phyloP scores from a whole-genome alignment of 768 basidiomycete genomes.

The Pisolithus marmoratus region DNA sequence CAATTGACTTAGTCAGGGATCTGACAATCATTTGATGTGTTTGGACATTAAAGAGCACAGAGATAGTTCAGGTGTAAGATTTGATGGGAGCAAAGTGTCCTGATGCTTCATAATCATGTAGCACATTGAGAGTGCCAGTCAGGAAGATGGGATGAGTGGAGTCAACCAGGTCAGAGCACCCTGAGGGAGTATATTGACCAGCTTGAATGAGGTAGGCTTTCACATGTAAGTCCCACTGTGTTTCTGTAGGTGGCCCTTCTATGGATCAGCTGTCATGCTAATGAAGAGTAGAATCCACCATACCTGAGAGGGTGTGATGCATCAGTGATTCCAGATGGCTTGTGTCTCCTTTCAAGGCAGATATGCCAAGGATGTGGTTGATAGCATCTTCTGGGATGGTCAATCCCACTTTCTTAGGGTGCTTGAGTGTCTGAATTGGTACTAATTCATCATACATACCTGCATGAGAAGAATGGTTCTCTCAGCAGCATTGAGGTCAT shows the following conservation, averaged over 20 bases:
- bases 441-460: conserved; percentile 20
- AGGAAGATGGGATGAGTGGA: conserved; percentile 40
- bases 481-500: conserved; percentile 47
- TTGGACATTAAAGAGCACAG: conserved; percentile 46
- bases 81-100: conserved; percentile 61
- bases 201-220: conserved; percentile 47
- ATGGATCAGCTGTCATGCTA: not conserved
- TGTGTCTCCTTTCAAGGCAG: conserved; percentile 43
- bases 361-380: conserved; percentile 43
- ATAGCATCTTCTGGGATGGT: conserved; percentile 39
- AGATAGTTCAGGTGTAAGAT: conserved; percentile 69
- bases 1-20: conserved; percentile 29
- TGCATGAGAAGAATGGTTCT: conserved; percentile 48
- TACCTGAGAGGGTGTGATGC: conserved; percentile 39
- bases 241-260: conserved; percentile 38
- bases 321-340: conserved; percentile 42
- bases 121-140: conserved; percentile 53
- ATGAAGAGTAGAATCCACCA: conserved; percentile 6
- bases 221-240: conserved; percentile 68
- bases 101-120: conserved; percentile 68
- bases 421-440: not conserved
- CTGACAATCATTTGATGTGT: conserved; percentile 22
- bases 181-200: not conserved
- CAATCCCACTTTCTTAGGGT: conserved; percentile 36
- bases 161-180: no score